A percentile compares a stretch with the other conserved stretches of the same genome.
These are phyloP conservation scores for Ophiostoma populinum DNA, from an alignment of 2,329 filamentous ascomycete species.

Conservation along the genomic window DNA sequence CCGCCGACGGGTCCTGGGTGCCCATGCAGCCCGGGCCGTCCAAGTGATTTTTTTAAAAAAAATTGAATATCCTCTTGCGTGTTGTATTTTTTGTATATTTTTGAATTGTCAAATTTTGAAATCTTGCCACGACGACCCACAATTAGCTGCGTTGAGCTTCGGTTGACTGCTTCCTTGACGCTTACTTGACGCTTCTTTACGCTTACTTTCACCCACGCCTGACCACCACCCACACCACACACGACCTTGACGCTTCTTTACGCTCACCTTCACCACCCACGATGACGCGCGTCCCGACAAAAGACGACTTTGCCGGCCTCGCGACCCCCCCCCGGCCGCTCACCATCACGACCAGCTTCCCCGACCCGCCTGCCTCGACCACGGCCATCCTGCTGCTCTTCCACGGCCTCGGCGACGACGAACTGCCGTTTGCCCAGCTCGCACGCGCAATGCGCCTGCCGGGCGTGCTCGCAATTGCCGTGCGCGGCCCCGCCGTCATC, in stretches of 20 bases:
- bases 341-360: conserved; percentile 34
- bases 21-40: conserved; percentile 47
- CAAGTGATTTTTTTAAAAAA: neutral
- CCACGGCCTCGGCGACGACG: conserved; percentile 68
- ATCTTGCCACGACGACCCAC: neutral
- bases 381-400: conserved; percentile 66
- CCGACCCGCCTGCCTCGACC: conserved; percentile 39
- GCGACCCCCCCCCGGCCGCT: conserved; percentile 22
- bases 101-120: neutral
- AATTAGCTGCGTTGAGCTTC: neutral
- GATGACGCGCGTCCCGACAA: conserved; percentile 27
- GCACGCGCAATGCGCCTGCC: conserved; percentile 54
- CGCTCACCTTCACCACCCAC: neutral
- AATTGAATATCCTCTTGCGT: too few relatives aligned
- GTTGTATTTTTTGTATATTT: neutral
- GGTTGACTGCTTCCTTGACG: too few relatives aligned
- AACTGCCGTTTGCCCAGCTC: conserved; percentile 50
- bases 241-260: neutral
- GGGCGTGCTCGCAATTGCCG: conserved; percentile 56
- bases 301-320: conserved; percentile 30
- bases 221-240: too few relatives aligned
- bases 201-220: neutral
- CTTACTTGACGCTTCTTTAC: neutral
- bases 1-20: conserved; percentile 43
- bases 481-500: conserved; percentile 51